phyloP scores from a whole-genome alignment of 1,284 basidiomycete species.

The Papiliotrema laurentii region DNA sequence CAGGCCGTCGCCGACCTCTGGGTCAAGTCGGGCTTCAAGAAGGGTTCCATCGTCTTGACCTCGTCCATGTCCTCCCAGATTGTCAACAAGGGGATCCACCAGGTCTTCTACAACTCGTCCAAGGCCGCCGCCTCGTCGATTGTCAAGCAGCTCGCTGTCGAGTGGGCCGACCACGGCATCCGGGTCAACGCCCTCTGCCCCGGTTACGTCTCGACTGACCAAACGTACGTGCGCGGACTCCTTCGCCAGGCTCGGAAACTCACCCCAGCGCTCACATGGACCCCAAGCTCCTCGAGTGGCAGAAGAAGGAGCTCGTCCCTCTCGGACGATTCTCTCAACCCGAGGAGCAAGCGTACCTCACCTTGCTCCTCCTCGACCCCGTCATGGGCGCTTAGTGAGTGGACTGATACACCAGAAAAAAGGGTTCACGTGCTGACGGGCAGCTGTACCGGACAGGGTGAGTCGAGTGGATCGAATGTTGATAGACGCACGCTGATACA shows the following conservation, averaged over 20 bases:
- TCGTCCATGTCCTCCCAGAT: slow-evolving; percentile 55
- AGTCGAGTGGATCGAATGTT: not conserved
- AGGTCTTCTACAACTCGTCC: slow-evolving; percentile 56
- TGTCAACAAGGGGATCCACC: slow-evolving; percentile 48
- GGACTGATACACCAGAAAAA: not conserved
- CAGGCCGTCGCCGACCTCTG: slow-evolving; percentile 49
- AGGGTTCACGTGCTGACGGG: not conserved
- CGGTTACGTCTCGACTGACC: slow-evolving; percentile 53
- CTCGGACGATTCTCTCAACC: slow-evolving; percentile 52
- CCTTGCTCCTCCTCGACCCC: slow-evolving; percentile 50
- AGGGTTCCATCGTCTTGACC: slow-evolving; percentile 51
- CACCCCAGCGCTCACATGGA: slow-evolving; percentile 36
- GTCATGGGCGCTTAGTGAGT: slow-evolving; percentile 21
- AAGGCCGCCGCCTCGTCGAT: slow-evolving; percentile 56
- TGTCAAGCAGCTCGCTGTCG: slow-evolving; percentile 57
- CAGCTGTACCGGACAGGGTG: slow-evolving; percentile 3
- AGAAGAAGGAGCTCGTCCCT: slow-evolving; percentile 45
- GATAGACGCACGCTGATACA: not conserved
- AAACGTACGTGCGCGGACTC: slow-evolving; percentile 12
- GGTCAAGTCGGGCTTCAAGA: slow-evolving; percentile 28
- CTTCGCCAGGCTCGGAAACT: slow-evolving; percentile 43
- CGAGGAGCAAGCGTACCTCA: slow-evolving; percentile 51
- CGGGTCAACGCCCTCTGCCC: slow-evolving; percentile 61
- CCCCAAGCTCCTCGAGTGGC: slow-evolving; percentile 39
- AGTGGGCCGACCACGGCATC: slow-evolving; percentile 49